Evolutionary conservation across 352 stramenopile genomes (phyloP), one percentile per base, ranked within the genome.

Genomic region (Globisporangium lucens): DNA sequence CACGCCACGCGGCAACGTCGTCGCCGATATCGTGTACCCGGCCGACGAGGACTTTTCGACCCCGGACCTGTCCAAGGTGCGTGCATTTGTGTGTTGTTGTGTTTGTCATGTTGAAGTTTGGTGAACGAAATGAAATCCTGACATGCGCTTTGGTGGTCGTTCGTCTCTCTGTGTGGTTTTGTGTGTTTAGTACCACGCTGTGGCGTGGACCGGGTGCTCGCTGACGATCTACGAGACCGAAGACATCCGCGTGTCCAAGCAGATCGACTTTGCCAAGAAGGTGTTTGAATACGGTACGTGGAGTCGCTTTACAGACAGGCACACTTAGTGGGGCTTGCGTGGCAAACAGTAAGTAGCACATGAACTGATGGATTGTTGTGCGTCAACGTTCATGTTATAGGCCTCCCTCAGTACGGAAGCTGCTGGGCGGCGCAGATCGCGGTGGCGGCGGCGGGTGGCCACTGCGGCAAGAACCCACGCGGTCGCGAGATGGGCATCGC

Each of bases 341-440:
- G 30, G 30, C 30, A 33, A 33, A 33, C 30, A 33, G 30, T 5
- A 33, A 33, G 30, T 33, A 33, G 30, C 30, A 3, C 30, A 33
- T 33, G 30, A 33, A 33, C 49, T 56, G 13, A 56, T 56, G 17
- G 15, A 49, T 49, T 6, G 17, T 6, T 22, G 15, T 24, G 5
- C 29, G 0, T 47, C 10, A 35, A n/a, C 17, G 20, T n/a, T 17
- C 59, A 56, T 27, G 43, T 33, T 27, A 13, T 43, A 89, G 82
- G 83, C 12, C 72, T 91, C 38, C 83, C 82, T 38, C 84, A 94
- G 69, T 94, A 89, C 56, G 87, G 87, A 47, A 93, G 84, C 61
- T 94, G 87, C 74, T 94, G 83, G 83, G 87, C 81, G 22, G 84
- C 82, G 61, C 87, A 94, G 75, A 91, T 94, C 61, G 87, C 87